Percentiles rank a stretch among this genome's conserved stretches.
phyloP scores from a whole-genome alignment of 2,329 filamentous ascomycete genomes.

The Penicillium psychrosexuale region DNA sequence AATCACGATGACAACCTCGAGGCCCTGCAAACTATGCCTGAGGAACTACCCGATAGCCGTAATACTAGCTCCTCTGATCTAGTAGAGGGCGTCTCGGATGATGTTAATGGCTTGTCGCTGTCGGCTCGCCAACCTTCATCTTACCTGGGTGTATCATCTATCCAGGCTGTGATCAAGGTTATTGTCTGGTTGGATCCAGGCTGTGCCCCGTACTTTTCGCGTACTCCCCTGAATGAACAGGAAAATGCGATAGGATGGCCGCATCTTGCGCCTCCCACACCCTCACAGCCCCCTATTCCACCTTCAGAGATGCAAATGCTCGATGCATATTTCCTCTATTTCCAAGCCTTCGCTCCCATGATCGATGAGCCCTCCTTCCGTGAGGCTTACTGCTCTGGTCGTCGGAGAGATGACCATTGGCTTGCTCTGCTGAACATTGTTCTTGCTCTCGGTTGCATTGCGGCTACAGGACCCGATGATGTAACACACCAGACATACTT shows the following conservation, averaged over 20 bases:
- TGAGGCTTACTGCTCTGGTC: slow-evolving; percentile 60
- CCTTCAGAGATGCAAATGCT: slow-evolving; percentile 65
- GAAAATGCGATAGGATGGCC: slow-evolving; percentile 21
- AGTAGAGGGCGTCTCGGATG: slow-evolving; percentile 64
- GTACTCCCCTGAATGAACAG: slow-evolving; percentile 31
- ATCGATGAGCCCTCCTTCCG: slow-evolving; percentile 69
- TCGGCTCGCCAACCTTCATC: slow-evolving; percentile 60
- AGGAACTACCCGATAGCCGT: slow-evolving; percentile 49
- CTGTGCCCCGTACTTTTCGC: slow-evolving; percentile 48
- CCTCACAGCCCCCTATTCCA: slow-evolving; percentile 54
- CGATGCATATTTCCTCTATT: slow-evolving; percentile 71
- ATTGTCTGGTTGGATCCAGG: slow-evolving; percentile 58
- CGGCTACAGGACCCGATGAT: slow-evolving; percentile 60
- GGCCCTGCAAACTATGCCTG: slow-evolving; percentile 68
- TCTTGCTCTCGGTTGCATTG: slow-evolving; percentile 71
- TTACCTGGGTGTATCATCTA: slow-evolving; percentile 71
- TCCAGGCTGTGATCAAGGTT: slow-evolving; percentile 70
- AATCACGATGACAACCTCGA: slow-evolving; percentile 55
- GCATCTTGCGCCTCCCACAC: slow-evolving; percentile 40
- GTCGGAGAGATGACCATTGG: slow-evolving; percentile 66
- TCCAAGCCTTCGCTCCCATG: slow-evolving; percentile 70
- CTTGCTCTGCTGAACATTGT: slow-evolving; percentile 72
- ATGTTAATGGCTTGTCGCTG: slow-evolving; percentile 66
- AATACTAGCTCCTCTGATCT: slow-evolving; percentile 54
- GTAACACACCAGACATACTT: slow-evolving; percentile 69